Evolutionary conservation across 2,329 filamentous ascomycete species (phyloP).

Genomic region (Hymenoscyphus scutula): DNA sequence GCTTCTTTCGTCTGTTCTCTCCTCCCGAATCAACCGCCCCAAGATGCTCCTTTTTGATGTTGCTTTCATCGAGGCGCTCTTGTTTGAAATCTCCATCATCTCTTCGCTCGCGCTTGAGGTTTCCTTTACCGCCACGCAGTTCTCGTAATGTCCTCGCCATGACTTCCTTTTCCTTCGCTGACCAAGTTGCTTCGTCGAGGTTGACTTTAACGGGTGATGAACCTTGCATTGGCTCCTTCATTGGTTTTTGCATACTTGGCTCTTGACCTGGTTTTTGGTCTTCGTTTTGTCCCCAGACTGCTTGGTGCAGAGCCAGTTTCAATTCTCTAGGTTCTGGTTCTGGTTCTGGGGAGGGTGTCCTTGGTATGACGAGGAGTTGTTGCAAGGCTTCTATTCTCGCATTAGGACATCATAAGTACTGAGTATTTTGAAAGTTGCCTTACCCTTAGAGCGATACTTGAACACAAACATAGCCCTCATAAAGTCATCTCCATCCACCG

Average conservation of each 20-base stretch:
- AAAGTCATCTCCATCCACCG: constrained; percentile 26
- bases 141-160: not conserved
- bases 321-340: not conserved
- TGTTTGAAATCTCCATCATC: not conserved
- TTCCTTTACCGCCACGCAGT: not conserved
- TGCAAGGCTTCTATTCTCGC: not conserved
- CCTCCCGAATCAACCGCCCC: not conserved
- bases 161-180: not conserved
- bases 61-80: not conserved
- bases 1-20: constrained; percentile 1
- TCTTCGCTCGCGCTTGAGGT: not conserved
- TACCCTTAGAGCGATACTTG: constrained; percentile 30
- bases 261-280: too few species aligned
- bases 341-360: not conserved
- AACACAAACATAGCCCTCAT: constrained; percentile 25
- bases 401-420: not conserved
- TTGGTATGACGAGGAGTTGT: not conserved
- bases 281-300: too few species aligned
- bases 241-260: too few species aligned
- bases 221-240: too few species aligned
- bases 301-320: not conserved
- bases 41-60: not conserved
- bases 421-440: not conserved
- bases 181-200: not conserved
- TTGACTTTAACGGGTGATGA: too few species aligned